Base-by-base conservation (phyloP, 345 rosid species). In the Citrus maxima region DNA sequence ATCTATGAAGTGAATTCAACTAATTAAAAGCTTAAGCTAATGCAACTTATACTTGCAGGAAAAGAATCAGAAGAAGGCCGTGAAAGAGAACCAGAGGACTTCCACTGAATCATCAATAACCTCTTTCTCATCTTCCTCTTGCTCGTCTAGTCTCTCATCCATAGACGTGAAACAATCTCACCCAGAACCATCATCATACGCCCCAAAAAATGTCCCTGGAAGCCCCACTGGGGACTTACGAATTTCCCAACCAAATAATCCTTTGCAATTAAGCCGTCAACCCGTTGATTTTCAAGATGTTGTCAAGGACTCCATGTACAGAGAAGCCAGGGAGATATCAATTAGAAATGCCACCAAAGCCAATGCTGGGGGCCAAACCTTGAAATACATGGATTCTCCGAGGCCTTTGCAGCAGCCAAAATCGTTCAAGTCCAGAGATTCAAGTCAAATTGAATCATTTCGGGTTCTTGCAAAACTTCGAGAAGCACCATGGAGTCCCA, bases 81-180 rank as follows among this genome's bases (percentile, higher is more conserved):
- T 66, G 28, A 91, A 84, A 78, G 93, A 92, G 78, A 92, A 85
- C 68, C 90, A 86, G 12, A 89, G 87, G 78, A 55, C 65, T 62
- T 90, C 93, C 38, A 83, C 94, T 38, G 98, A 97, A 78, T 88
- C 93, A 34, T 85, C 98, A 22, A 83, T 90, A 81, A 81, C 87
- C 77, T 90, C 94, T 1, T 84, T 87, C 80, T 90, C 98, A 35
- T 89, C 97, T 77, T 91, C 99, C 64, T 85, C 93, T 70, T 82
- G 93, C 76, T 91, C 98, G 34, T 93, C 97, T 1, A 91, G 89
- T 83, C 83, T 91, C 78, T 89, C 95, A 58, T 93, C 95, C 63
- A 79, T 86, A 9, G 95, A 93, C 78, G 87, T 82, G 65, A 88
- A 82, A 71, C 74, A 93, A 24, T 81, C 88, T 67, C 93, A 82